Evolutionary conservation across 2,329 filamentous ascomycete genomes (phyloP).

Genomic region (Nemania abortiva): DNA sequence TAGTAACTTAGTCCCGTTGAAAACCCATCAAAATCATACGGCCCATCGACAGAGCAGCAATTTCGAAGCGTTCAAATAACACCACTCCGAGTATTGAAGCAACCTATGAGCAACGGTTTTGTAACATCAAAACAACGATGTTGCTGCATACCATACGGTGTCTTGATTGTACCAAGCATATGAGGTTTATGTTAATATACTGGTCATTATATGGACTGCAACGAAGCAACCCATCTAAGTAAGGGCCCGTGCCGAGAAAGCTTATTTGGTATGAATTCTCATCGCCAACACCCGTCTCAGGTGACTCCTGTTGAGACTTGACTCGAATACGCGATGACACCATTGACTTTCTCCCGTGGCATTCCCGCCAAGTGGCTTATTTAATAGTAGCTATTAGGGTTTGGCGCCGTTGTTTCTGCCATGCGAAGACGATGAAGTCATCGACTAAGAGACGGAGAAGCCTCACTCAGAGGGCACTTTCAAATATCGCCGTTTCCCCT

Average conservation of each 20-base stretch:
- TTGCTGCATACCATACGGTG: not conserved
- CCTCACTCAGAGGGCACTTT: not conserved
- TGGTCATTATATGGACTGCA: not conserved
- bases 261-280: not conserved
- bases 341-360: slow-evolving; percentile 1
- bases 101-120: not conserved
- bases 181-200: not conserved
- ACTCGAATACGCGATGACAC: slow-evolving; percentile 20
- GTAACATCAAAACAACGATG: not conserved
- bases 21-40: slow-evolving; percentile 17
- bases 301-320: not conserved
- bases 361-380: not conserved
- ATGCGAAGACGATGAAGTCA: slow-evolving; percentile 48
- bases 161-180: not conserved
- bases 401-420: slow-evolving; percentile 20
- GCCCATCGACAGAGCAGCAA: not conserved
- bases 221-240: not conserved
- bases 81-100: not conserved
- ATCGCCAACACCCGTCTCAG: not conserved
- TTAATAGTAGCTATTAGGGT: slow-evolving; percentile 39
- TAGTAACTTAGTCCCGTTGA: slow-evolving; percentile 11
- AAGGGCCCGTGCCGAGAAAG: not conserved
- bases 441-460: slow-evolving; percentile 14
- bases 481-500: slow-evolving; percentile 20
- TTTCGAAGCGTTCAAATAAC: not conserved